A percentile compares a stretch with the other conserved stretches of the same genome.
Evolutionary conservation across 2,329 filamentous ascomycete genomes (phyloP).

Genomic region (Diaporthe vaccinii): DNA sequence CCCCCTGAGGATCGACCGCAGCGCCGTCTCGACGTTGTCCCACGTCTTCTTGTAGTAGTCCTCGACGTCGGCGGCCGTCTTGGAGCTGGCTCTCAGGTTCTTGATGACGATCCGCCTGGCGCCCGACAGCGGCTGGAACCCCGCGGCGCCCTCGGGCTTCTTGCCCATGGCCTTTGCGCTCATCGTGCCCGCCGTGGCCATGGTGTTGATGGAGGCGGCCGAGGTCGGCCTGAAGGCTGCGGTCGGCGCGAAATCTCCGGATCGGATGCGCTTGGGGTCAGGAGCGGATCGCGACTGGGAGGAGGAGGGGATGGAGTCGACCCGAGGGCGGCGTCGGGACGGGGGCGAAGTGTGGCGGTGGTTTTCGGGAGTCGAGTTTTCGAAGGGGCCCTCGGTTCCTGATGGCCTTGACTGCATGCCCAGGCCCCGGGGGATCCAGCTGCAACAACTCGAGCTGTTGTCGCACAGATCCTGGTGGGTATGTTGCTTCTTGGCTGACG

Average conservation of each 20-base stretch:
- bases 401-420: slow-evolving; percentile 40
- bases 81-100: slow-evolving; percentile 80
- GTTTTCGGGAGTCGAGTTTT: slow-evolving; percentile 25
- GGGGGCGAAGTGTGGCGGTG: slow-evolving; percentile 37
- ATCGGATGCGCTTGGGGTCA: slow-evolving; percentile 49
- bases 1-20: slow-evolving; percentile 80
- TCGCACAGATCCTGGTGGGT: slow-evolving; percentile 32
- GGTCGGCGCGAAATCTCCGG: slow-evolving; percentile 36
- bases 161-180: slow-evolving; percentile 53
- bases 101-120: slow-evolving; percentile 93
- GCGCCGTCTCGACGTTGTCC: slow-evolving; percentile 79
- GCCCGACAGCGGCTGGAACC: slow-evolving; percentile 80
- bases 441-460: slow-evolving; percentile 37
- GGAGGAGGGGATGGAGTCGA: slow-evolving; percentile 47
- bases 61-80: slow-evolving; percentile 72
- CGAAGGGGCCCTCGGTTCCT: slow-evolving; percentile 29
- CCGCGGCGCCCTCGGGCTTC: slow-evolving; percentile 53
- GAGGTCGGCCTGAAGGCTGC: slow-evolving; percentile 21
- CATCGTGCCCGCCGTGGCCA: slow-evolving; percentile 44
- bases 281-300: slow-evolving; percentile 41
- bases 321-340: slow-evolving; percentile 46
- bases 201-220: slow-evolving; percentile 30
- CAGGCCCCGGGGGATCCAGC: slow-evolving; percentile 36
- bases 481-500: slow-evolving; percentile 21
- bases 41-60: slow-evolving; percentile 84